Percentiles rank a stretch among this genome's conserved stretches.
These are phyloP conservation scores for Colletotrichum siamense DNA, from an alignment of 2,329 filamentous ascomycete species.

Conservation along the genomic window DNA sequence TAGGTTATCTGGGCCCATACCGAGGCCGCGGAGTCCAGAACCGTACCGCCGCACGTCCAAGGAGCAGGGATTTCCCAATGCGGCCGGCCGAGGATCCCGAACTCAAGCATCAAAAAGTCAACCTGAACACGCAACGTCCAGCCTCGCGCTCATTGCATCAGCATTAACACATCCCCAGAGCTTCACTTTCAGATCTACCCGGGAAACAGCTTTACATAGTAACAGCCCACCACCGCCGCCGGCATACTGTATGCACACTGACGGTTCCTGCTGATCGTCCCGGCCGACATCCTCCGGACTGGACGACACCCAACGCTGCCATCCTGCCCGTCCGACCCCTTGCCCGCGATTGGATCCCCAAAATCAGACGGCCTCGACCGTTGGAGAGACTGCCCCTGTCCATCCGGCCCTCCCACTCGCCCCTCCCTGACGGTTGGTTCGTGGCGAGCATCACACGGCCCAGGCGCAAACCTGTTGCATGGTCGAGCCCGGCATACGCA, in stretches of 20 bases:
- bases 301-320: background rate
- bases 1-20: background rate
- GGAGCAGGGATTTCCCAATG: background rate
- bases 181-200: background rate
- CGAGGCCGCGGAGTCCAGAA: background rate
- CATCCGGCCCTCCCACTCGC: background rate
- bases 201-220: background rate
- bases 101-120: background rate
- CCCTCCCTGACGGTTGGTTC: background rate
- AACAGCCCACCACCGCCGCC: background rate
- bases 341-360: background rate
- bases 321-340: background rate
- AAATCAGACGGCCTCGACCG: background rate
- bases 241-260: background rate
- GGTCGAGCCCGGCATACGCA: constrained; percentile 2
- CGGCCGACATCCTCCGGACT: background rate
- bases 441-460: constrained; percentile 2
- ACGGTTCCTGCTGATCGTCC: background rate
- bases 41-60: background rate
- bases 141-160: background rate
- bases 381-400: background rate
- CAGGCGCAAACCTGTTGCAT: constrained; percentile 14
- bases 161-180: background rate
- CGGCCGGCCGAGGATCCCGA: constrained; percentile 18
- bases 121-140: background rate